Evolutionary conservation across 306 rosid genomes (phyloP).

Genomic region (Malus sylvestris): DNA sequence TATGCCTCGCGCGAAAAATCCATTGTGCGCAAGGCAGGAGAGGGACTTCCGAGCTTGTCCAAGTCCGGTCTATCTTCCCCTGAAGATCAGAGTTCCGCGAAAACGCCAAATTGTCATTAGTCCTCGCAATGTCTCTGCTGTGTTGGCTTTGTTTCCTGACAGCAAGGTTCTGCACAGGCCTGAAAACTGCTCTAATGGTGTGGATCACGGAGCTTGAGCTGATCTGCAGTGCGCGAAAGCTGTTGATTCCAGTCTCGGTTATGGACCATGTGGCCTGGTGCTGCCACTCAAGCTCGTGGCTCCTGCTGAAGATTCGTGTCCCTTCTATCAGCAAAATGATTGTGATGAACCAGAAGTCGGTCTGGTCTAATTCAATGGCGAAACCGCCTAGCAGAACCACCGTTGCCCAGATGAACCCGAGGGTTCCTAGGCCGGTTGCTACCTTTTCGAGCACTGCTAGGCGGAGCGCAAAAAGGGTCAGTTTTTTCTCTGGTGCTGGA

Average conservation of each 20-base stretch:
- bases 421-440: conserved; percentile 87
- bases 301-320: conserved; percentile 82
- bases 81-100: conserved; percentile 16
- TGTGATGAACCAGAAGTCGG: conserved; percentile 85
- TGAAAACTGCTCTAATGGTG: conserved; percentile 32
- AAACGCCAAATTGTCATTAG: background rate
- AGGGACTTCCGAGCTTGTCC: conserved; percentile 81
- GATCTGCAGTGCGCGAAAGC: conserved; percentile 47
- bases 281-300: conserved; percentile 98
- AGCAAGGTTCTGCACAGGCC: conserved; percentile 24
- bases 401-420: conserved; percentile 91
- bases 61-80: conserved; percentile 55
- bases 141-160: conserved; percentile 17
- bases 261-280: conserved; percentile 92
- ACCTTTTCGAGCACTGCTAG: conserved; percentile 86
- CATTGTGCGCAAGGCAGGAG: conserved; percentile 62
- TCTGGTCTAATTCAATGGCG: conserved; percentile 61
- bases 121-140: conserved; percentile 25
- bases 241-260: conserved; percentile 55
- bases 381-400: conserved; percentile 91
- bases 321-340: conserved; percentile 80
- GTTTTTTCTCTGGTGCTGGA: conserved; percentile 74
- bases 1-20: conserved; percentile 58
- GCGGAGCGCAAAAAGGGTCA: conserved; percentile 76
- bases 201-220: conserved; percentile 36